These are phyloP conservation scores for Madurella mycetomatis DNA, from an alignment of 2,329 filamentous ascomycete species.

Conservation along the genomic window DNA sequence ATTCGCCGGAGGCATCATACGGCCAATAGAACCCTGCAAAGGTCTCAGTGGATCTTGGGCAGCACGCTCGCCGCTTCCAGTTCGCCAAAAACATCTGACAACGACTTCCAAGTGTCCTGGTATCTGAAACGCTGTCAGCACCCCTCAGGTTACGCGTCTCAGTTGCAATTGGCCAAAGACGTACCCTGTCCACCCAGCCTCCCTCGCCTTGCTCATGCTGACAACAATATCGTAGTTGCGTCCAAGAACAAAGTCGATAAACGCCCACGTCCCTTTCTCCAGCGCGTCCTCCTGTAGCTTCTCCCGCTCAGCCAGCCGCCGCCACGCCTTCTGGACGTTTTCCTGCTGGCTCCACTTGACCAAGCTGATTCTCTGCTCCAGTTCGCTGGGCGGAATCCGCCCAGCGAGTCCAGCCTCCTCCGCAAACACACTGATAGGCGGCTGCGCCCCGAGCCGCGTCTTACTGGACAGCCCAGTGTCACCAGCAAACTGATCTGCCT, in stretches of 20 bases:
- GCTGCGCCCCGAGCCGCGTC: conserved; percentile 22
- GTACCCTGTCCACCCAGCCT: conserved; percentile 38
- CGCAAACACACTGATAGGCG: conserved; percentile 30
- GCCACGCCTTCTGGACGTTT: conserved; percentile 38
- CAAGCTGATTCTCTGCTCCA: conserved; percentile 38
- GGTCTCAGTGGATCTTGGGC: conserved; percentile 15
- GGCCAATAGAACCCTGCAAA: not conserved
- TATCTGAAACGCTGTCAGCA: conserved; percentile 19
- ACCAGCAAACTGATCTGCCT: conserved; percentile 29
- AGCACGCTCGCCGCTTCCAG: conserved; percentile 27
- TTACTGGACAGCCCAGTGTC: conserved; percentile 15
- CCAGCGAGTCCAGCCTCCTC: conserved; percentile 27
- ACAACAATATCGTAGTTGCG: conserved; percentile 37
- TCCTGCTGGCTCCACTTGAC: conserved; percentile 37
- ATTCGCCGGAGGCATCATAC: not conserved
- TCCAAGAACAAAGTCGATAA: conserved; percentile 40
- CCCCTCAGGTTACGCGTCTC: not conserved
- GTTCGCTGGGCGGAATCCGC: conserved; percentile 24
- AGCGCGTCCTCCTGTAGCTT: conserved; percentile 35
- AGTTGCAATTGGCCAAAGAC: conserved; percentile 1
- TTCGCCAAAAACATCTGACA: conserved; percentile 23
- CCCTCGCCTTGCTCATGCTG: conserved; percentile 42
- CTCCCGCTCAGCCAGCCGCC: conserved; percentile 34
- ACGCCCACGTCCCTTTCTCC: conserved; percentile 40
- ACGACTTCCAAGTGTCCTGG: conserved; percentile 30